Evolutionary conservation across 2,329 filamentous ascomycete species (phyloP), one percentile per base, ranked within the genome.

Genomic region (Aspergillus tubingensis): DNA sequence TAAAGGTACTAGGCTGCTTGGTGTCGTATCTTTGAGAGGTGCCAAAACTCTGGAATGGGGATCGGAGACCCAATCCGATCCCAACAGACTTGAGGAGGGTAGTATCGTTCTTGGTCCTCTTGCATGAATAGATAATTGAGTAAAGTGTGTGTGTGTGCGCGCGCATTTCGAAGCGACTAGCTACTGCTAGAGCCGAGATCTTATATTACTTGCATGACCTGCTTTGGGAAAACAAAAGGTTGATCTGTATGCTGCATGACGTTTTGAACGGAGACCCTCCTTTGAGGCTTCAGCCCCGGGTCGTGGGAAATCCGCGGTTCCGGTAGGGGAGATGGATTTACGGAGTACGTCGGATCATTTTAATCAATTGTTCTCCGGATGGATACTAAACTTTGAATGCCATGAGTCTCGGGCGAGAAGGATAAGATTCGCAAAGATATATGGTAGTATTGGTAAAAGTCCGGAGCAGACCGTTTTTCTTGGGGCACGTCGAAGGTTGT

Each of bases 161-260:
- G 13, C 47, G 25, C 25, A 17, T 30, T 30, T 10, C 25, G 47
- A n/a, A 11, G 25, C 30, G 47, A 27, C 47, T 50, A 50, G 8
- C 25, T 50, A 23, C 44, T 49, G 25, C 21, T 23, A 17, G 44
- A 27, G 47, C 15, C 23, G 25, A 17, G 15, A 30, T 30, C 25
- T 50, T 17, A 50, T 27, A 50, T 50, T 50, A 50, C 47, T 30
- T 50, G 47, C 47, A 32, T 50, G 25, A 25, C 47, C 47, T 50
- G 15, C 15, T 50, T 50, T 30, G 47, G 47, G 23, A 50, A 50
- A 50, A n/a, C 25, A 3, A 7, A 27, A 5, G 25, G 47, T 17
- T 30, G 47, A 50, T 50, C 47, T n/a, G 30, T 30, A 44, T 44
- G 8, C 10, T 23, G 41, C 19, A 23, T 44, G 19, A 21, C 41